phyloP scores from a whole-genome alignment of 2,329 filamentous ascomycete species.

The Penicillium sp. region DNA sequence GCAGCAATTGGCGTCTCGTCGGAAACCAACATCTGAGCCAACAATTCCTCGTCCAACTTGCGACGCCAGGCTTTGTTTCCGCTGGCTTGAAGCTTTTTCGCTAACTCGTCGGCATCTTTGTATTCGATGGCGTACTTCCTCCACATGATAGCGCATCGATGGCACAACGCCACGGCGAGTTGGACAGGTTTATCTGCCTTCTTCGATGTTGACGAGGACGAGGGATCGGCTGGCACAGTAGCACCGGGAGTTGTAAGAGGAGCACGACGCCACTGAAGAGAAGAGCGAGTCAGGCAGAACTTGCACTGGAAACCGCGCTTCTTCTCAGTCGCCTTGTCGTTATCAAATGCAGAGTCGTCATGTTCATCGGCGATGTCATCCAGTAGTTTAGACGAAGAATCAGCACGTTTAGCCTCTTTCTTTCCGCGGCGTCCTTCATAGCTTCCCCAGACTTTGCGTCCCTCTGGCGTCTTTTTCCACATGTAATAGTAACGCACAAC shows the following conservation, averaged over 20 bases:
- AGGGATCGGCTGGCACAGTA: conserved; percentile 59
- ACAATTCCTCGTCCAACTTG: conserved; percentile 83
- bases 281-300: conserved; percentile 76
- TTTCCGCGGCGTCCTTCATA: conserved; percentile 85
- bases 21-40: conserved; percentile 43
- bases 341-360: conserved; percentile 95
- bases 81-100: conserved; percentile 76
- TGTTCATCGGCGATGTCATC: conserved; percentile 89
- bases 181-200: conserved; percentile 74
- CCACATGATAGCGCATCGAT: conserved; percentile 89
- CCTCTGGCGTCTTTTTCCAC: conserved; percentile 91
- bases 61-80: conserved; percentile 82
- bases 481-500: conserved; percentile 94
- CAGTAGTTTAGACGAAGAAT: conserved; percentile 69
- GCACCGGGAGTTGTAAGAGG: conserved; percentile 71
- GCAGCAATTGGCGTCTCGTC: conserved; percentile 44
- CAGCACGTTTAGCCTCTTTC: conserved; percentile 68
- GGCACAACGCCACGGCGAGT: conserved; percentile 77
- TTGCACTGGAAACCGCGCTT: conserved; percentile 90
- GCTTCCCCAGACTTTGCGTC: conserved; percentile 83
- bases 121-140: conserved; percentile 93
- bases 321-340: conserved; percentile 71
- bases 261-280: conserved; percentile 86
- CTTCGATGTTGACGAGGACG: conserved; percentile 46
- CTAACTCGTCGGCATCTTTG: conserved; percentile 87